Base-by-base conservation (phyloP, 2,329 filamentous ascomycete species). In the Cladorrhinum sp. region DNA sequence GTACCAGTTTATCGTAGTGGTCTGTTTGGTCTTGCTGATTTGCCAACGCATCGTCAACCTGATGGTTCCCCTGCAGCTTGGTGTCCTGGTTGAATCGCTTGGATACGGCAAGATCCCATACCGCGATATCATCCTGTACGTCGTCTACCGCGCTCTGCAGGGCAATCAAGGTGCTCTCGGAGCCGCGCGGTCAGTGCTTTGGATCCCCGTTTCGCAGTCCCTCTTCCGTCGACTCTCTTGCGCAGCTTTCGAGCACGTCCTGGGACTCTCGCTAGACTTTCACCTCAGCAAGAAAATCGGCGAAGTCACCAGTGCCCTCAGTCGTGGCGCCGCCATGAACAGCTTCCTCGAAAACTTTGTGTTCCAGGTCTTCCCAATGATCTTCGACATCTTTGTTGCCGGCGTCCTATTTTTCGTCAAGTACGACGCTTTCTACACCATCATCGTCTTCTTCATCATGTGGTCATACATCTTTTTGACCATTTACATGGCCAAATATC, bases 391-490 rank as follows among this genome's bases (percentile, higher is more conserved):
- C 33, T 83, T 88, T 64, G 84, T 97, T 55, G 92, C 95, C 53
- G 89, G 98, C 69, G 85, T 84, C 63, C 95, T 90, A 74, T 93
- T 96, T 72, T 82, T 90, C 62, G 75, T 89, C 68, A 77, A 80
- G 6, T 96, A 96, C 68, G 93, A 97, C 73, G 86, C 90, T 46
- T 89, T 96, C 69, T 97, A 96, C 72, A 92, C 93, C 6, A 86
- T 96, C 52, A 90, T 96, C 55, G 90, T 97, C 63, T 85, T 90
- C 58, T 86, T 97, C 62, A 90, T 96, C 69, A 96, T 93, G 0
- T 96, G 96, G 73, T 93, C 91, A 77, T 99, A 99, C 77, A 87
- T 98, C 57, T 96, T 96, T 75, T 85, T 98, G 71, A 98, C 95
- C 6, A 92, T 98, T 68, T 90, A 93, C 66, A 92, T 99, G 88